Base-by-base conservation (phyloP, 306 rosid genomes). In the Quercus cerris region DNA sequence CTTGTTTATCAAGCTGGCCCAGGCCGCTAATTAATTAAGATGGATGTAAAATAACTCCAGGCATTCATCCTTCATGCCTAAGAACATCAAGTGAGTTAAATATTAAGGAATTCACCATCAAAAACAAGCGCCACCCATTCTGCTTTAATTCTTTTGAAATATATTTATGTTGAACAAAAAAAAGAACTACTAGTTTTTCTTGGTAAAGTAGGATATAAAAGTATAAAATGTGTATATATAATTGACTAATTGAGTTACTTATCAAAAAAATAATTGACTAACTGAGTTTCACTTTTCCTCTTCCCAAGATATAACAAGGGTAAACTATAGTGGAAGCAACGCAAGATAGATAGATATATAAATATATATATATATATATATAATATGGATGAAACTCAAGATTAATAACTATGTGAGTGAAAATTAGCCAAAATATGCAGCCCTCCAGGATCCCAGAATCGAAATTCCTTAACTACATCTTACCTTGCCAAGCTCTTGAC, bases 401-500 rank as follows among this genome's bases (percentile, higher is more conserved):
- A 8, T 67, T 27, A 13, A 19, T 23, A 25, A 52, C 52, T 57
- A 52, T 5, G 14, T 14, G 31, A 67, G 79, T 61, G 30, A 78
- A 75, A 79, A 81, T 6, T 49, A 49, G 77, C 44, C 56, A 70
- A 82, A 22, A 71, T 44, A 20, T n/a, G 76, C 71, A 22, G 46
- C 77, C 17, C 31, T 35, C 20, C 68, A 74, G 62, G 51, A 49
- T 3, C 19, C n/a, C 63, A 73, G 58, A 64, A 23, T 58, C 28
- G 68, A 71, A 80, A 49, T 72, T 67, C 72, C 49, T 6, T 28
- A 52, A 64, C 70, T 71, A 77, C 64, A 79, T 62, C 74, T 82
- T 85, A 95, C 98, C 96, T 90, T 91, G 77, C 81, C 90, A 78
- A 78, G 81, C 69, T 90, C 97, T 74, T 87, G 89, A 84, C 81